These are phyloP conservation scores for Lachancea thermotolerans DNA, from an alignment of 805 yeast genomes.

Conservation along the genomic window DNA sequence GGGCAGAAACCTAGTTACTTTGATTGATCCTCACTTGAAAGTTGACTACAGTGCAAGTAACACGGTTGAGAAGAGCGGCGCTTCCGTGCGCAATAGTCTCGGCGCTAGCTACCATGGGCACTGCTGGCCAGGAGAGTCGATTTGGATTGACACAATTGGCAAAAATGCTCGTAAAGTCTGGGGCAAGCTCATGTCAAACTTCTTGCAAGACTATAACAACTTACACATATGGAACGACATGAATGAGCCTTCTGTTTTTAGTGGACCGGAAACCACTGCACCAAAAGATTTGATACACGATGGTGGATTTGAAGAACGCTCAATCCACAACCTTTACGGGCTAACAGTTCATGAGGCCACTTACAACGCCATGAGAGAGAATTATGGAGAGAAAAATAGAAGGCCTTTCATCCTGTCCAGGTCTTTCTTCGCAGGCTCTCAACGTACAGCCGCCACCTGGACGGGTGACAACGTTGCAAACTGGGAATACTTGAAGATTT, in stretches of 20 bases:
- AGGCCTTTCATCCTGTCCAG: conserved; percentile 89
- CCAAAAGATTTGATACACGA: conserved; percentile 75
- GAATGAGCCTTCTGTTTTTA: conserved; percentile 95
- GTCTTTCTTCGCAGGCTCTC: conserved; percentile 86
- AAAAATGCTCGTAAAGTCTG: conserved; percentile 56
- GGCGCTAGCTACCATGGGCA: conserved; percentile 66
- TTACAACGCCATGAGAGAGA: conserved; percentile 49
- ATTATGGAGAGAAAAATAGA: conserved; percentile 39
- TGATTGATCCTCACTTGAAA: conserved; percentile 90
- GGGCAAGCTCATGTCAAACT: conserved; percentile 46
- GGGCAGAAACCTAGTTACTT: conserved; percentile 74
- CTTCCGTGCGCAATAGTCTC: conserved; percentile 41
- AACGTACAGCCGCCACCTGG: conserved; percentile 91
- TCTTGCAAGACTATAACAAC: conserved; percentile 49
- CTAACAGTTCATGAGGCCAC: conserved; percentile 76
- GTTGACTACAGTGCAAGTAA: conserved; percentile 61
- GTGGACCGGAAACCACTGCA: conserved; percentile 90
- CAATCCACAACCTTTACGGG: conserved; percentile 84
- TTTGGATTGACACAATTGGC: conserved; percentile 85
- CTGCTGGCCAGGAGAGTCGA: conserved; percentile 97
- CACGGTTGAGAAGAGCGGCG: conserved; percentile 34
- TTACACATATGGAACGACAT: conserved; percentile 93
- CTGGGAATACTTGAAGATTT: conserved; percentile 78
- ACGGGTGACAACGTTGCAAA: conserved; percentile 93
- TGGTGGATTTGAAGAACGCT: conserved; percentile 84